phyloP scores from a whole-genome alignment of 768 basidiomycete genomes.

The Polyporus arcularius region DNA sequence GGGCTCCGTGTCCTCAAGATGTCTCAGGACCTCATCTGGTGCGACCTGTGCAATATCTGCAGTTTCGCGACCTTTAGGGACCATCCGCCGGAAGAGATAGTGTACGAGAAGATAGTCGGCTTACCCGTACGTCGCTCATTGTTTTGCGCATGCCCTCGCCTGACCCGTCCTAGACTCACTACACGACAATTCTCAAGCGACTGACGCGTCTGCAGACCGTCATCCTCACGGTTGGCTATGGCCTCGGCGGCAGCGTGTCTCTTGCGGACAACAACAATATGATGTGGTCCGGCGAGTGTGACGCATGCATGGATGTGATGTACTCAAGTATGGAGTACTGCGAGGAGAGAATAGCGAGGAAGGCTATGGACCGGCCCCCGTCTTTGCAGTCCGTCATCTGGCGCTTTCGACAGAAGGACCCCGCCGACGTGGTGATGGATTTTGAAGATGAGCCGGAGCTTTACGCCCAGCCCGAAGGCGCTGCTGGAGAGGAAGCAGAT shows the following conservation, averaged over 20 bases:
- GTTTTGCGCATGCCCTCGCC: not conserved
- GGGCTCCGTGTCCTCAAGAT: slow-evolving; percentile 11
- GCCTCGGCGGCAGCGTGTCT: slow-evolving; percentile 1
- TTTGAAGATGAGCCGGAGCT: slow-evolving; percentile 2
- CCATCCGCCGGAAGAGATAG: slow-evolving; percentile 11
- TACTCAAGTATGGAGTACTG: slow-evolving; percentile 5
- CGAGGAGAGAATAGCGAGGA: slow-evolving; percentile 11
- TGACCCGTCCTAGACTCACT: slow-evolving; percentile 4
- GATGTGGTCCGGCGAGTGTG: slow-evolving; percentile 20
- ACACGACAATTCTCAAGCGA: slow-evolving; percentile 1
- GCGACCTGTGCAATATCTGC: slow-evolving; percentile 20
- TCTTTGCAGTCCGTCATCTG: slow-evolving; percentile 14
- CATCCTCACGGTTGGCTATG: slow-evolving; percentile 9
- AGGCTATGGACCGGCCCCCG: slow-evolving; percentile 7
- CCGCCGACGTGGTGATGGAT: slow-evolving; percentile 1
- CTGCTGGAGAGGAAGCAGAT: not conserved
- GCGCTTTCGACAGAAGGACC: slow-evolving; percentile 12
- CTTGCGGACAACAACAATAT: slow-evolving; percentile 3
- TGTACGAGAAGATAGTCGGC: slow-evolving; percentile 17
- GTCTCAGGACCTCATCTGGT: slow-evolving; percentile 17
- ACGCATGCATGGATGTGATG: slow-evolving; percentile 18
- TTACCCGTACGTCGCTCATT: slow-evolving; percentile 12
- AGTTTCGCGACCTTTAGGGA: slow-evolving; percentile 16
- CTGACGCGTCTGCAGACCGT: slow-evolving; percentile 9
- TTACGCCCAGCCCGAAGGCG: too few species aligned